phyloP scores from a whole-genome alignment of 1,284 basidiomycete genomes.

The Ceratobasidium papillatum region DNA sequence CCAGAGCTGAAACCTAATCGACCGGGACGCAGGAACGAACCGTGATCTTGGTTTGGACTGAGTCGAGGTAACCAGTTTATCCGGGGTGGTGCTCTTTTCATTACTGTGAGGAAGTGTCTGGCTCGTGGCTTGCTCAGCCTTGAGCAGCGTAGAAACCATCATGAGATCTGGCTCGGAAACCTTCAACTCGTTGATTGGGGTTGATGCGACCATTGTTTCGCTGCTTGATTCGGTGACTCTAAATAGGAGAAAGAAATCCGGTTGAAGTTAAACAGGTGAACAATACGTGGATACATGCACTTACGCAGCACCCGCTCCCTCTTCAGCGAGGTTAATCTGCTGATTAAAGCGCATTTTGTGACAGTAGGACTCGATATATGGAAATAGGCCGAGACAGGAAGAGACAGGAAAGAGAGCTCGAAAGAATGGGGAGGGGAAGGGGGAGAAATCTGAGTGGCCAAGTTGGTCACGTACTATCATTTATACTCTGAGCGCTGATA shows the following conservation, averaged over 20 bases:
- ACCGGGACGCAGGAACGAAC: constrained; percentile 51
- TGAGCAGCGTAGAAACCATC: constrained; percentile 11
- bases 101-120: not conserved
- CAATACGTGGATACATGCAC: not conserved
- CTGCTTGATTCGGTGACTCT: not conserved
- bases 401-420: no score
- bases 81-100: not conserved
- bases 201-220: constrained; percentile 7
- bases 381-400: no score
- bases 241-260: no score
- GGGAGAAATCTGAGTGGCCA: not conserved
- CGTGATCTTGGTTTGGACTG: constrained; percentile 45
- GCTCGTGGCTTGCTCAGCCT: not conserved
- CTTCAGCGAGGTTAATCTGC: constrained; percentile 7
- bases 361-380: no score
- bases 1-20: constrained; percentile 68
- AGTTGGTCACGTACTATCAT: not conserved
- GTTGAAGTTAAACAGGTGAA: not conserved
- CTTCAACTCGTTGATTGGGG: constrained; percentile 9
- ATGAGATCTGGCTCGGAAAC: not conserved
- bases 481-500: not conserved
- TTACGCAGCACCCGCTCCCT: constrained; percentile 12
- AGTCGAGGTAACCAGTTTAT: not conserved
- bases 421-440: no score
- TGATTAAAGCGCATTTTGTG: constrained; percentile 16